Conservation (phyloP, 352 stramenopile genomes). For the Globisporangium nodosum region DNA sequence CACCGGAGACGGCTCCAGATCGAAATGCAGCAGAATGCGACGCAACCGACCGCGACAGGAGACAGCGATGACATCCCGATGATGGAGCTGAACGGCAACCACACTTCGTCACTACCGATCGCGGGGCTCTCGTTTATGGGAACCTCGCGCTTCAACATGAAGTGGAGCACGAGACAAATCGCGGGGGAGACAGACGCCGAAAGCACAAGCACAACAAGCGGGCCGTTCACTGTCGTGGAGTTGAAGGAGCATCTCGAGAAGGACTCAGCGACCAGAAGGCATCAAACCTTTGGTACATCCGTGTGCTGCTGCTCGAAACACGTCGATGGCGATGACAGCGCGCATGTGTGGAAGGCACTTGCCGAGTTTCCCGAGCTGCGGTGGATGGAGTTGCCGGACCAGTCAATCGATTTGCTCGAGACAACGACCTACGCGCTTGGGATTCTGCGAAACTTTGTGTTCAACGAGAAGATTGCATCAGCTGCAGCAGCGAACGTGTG, state of each 20-base stretch:
- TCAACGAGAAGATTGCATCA: constrained; percentile 35
- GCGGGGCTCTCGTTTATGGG: constrained; percentile 54
- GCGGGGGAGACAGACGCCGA: constrained; percentile 16
- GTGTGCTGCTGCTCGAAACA: constrained; percentile 72
- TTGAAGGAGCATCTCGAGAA: constrained; percentile 54
- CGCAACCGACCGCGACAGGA: neutral
- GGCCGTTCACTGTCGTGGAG: constrained; percentile 47
- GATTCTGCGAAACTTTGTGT: constrained; percentile 58
- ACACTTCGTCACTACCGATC: constrained; percentile 50
- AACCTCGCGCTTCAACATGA: constrained; percentile 61
- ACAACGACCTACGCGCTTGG: constrained; percentile 46
- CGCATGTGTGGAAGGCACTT: constrained; percentile 57
- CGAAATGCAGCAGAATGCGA: neutral
- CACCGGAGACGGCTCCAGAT: constrained; percentile 28
- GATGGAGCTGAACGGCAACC: constrained; percentile 53
- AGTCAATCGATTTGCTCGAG: constrained; percentile 38
- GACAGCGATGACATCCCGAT: constrained; percentile 59
- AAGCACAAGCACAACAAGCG: constrained; percentile 14
- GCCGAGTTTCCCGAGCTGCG: constrained; percentile 66
- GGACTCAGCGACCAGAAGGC: constrained; percentile 23
- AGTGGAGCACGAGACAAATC: constrained; percentile 49
- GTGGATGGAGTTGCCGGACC: constrained; percentile 73
- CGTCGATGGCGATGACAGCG: constrained; percentile 19
- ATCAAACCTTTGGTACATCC: constrained; percentile 31
- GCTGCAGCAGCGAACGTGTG: constrained; percentile 30